A percentile compares a stretch with the other conserved stretches of the same genome.
phyloP scores from a whole-genome alignment of 495 filamentous ascomycete species.

The Aspergillus ellipticus region DNA sequence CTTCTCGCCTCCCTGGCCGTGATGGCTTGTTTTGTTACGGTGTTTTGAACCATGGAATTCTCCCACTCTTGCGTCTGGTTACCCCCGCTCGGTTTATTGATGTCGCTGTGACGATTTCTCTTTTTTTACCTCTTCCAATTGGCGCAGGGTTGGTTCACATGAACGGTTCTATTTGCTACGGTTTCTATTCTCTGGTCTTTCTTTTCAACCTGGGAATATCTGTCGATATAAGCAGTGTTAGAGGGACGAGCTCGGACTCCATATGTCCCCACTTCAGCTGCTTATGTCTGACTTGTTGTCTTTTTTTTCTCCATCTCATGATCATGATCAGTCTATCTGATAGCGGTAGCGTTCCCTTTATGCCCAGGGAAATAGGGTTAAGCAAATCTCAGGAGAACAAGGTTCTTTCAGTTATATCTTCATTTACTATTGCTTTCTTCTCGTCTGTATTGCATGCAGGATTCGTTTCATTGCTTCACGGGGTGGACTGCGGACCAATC shows the following conservation, averaged over 20 bases:
- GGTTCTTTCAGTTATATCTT: background rate
- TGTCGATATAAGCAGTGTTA: background rate
- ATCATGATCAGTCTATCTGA: background rate
- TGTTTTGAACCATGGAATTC: background rate
- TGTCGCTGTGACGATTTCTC: slow-evolving; percentile 1
- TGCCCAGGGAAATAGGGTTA: background rate
- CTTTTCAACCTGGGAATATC: background rate
- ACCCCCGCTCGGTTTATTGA: background rate
- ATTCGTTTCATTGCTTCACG: too few relatives aligned
- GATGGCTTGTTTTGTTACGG: background rate
- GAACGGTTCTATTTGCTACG: background rate
- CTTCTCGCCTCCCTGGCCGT: background rate
- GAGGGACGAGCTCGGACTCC: background rate
- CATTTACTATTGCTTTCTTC: background rate
- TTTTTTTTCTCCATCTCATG: background rate
- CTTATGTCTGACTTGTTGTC: background rate
- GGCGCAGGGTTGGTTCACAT: background rate
- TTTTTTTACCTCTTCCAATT: background rate
- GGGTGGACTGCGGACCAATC: too few relatives aligned
- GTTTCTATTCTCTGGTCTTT: background rate
- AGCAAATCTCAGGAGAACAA: background rate
- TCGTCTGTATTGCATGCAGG: too few relatives aligned
- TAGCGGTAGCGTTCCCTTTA: background rate
- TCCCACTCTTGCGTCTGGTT: background rate
- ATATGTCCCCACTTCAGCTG: background rate